Base-by-base conservation (phyloP, 2,329 filamentous ascomycete genomes). In the Pestalotiopsis sp. region DNA sequence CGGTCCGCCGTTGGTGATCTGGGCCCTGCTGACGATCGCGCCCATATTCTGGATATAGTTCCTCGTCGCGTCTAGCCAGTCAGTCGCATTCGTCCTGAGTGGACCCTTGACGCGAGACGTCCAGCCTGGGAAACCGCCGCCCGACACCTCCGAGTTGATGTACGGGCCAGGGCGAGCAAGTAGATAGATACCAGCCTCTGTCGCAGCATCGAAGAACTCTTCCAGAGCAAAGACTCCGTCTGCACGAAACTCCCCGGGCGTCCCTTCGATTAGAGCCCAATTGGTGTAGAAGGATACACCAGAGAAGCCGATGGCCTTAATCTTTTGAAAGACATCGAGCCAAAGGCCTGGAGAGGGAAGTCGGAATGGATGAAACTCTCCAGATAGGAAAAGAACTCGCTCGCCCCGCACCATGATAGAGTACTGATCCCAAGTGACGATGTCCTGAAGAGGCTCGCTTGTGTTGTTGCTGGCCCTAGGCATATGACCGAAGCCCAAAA, bases 81-180 rank as follows among this genome's bases (percentile, higher is more conserved):
- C 87, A 0, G 85, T 79, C 31, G 88, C 87, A 64, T 83, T 82
- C 0, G 91, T 92, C 67, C 92, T 85, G 68, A 93, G 78, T 1
- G 84, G 84, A 1, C 87, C 92, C 65, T 87, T 86, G 20, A 91
- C 80, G 17, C 91, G 84, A 74, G 92, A 89, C n/a, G 94, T 77
- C 93, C 93, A 95, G 1, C 93, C 93, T 0, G 93, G 93, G 71
- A 92, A 94, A 0, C 93, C 93, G 66, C 93, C 93, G 0, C 92
- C 92, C 3, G 87, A 89, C 0, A 84, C 88, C 77, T 95, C 93
- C 0, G 92, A 93, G 74, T 95, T 93, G 80, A 94, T 93, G 65
- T 93, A 93, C 0, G 91, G 90, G 0, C 91, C 90, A 0, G 90
- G 90, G 0, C 87, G 82, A 7, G 92, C 92, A 68, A 95, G 85